Conservation (phyloP, 2,329 filamentous ascomycete species). For the Cladosporium oxysporum region DNA sequence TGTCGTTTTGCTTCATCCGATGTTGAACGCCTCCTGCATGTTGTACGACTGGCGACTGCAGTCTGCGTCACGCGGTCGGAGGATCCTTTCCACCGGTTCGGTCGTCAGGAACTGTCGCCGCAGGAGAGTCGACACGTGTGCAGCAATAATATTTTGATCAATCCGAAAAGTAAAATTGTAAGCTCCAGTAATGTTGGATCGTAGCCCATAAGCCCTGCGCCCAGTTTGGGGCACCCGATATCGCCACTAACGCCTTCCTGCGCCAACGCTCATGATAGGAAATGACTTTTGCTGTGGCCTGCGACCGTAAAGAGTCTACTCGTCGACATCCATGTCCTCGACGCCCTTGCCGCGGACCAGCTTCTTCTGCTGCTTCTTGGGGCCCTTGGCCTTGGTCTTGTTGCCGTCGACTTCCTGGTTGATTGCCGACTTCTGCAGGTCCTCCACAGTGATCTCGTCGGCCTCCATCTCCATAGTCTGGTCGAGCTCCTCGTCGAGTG, state of each 20-base stretch:
- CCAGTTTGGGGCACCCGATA: slow-evolving; percentile 12
- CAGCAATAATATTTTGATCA: slow-evolving; percentile 6
- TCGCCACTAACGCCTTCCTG: slow-evolving; percentile 21
- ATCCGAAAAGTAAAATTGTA: slow-evolving; percentile 9
- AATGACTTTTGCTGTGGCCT: slow-evolving; percentile 16
- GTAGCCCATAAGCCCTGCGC: slow-evolving; percentile 8
- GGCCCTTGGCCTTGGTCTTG: slow-evolving; percentile 46
- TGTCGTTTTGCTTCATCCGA: slow-evolving; percentile 9
- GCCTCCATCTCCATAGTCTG: slow-evolving; percentile 53
- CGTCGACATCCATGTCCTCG: slow-evolving; percentile 48
- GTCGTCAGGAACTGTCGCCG: not conserved
- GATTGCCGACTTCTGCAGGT: slow-evolving; percentile 17
- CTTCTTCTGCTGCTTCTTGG: slow-evolving; percentile 46
- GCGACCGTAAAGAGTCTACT: slow-evolving; percentile 27
- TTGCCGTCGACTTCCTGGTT: slow-evolving; percentile 44
- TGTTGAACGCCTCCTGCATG: slow-evolving; percentile 9
- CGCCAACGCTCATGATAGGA: slow-evolving; percentile 21
- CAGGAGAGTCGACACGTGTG: not conserved
- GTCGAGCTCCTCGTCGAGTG: slow-evolving; percentile 60
- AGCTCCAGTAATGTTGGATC: slow-evolving; percentile 6
- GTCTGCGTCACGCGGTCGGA: not conserved
- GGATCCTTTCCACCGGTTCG: not conserved
- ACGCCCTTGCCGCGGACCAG: slow-evolving; percentile 46
- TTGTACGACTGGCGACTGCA: not conserved
- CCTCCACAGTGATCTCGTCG: slow-evolving; percentile 21